Evolutionary conservation across 192 early-diverging fungal species (phyloP).

Genomic region (Coemansia sp.): DNA sequence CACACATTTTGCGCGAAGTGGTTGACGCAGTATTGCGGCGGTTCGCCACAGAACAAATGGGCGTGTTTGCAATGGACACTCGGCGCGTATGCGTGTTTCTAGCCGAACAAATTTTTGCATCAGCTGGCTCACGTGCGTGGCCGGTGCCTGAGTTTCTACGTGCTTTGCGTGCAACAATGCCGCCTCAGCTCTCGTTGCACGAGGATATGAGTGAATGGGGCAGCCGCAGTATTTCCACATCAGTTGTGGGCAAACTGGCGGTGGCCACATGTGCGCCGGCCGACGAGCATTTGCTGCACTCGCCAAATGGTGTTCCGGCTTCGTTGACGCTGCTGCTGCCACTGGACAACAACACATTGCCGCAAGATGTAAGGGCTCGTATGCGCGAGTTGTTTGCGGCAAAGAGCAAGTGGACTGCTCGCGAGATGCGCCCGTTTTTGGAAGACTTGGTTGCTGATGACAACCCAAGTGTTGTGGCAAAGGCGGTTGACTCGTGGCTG

Average conservation of each 20-base stretch:
- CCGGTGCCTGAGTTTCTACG: conserved; percentile 34
- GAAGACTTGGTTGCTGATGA: conserved; percentile 41
- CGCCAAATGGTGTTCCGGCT: conserved; percentile 10
- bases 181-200: conserved; percentile 33
- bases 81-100: conserved; percentile 31
- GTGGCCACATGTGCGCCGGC: conserved; percentile 25
- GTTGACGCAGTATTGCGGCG: conserved; percentile 34
- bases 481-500: conserved; percentile 44
- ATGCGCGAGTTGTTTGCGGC: conserved; percentile 40
- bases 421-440: conserved; percentile 41
- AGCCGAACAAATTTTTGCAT: conserved; percentile 46
- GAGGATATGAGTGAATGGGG: conserved; percentile 18
- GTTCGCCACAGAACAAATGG: conserved; percentile 11
- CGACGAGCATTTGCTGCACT: conserved; percentile 26
- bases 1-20: conserved; percentile 21
- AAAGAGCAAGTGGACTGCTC: conserved; percentile 30
- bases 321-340: conserved; percentile 27
- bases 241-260: conserved; percentile 45
- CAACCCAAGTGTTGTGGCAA: conserved; percentile 3
- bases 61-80: conserved; percentile 27
- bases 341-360: conserved; percentile 23
- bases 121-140: conserved; percentile 37
- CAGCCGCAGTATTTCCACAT: conserved; percentile 27
- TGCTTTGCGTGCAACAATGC: conserved; percentile 41
- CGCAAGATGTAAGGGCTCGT: conserved; percentile 30